Base-by-base conservation (phyloP, 163 green algal species). In the Chloromonas sp. region DNA sequence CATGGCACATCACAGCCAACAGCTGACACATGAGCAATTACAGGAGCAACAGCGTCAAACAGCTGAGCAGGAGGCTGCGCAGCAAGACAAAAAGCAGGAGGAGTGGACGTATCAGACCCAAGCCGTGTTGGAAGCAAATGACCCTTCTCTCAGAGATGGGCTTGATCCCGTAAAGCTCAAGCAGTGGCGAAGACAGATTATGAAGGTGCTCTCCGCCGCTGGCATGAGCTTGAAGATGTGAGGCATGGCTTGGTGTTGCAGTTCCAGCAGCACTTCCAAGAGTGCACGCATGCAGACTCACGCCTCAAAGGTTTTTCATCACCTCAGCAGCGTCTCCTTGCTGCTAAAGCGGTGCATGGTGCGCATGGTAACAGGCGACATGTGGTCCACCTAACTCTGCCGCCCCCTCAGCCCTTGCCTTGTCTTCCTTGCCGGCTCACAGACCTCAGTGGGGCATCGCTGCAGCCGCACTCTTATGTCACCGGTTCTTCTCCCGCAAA, bases 401-500 rank as follows among this genome's bases (percentile, higher is more conserved):
- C 5, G 5, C 66, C 66, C 66, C 71, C 5, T 14, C 13, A 79
- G 13, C 71, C 71, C 11, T 36, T 36, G 58, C 13, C 14, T 14
- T 59, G 58, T 36, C 13, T 36, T 79, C 13, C 71, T 2, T 79
- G 71, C 71, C 5, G 36, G 71, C 78, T 0, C 82, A 81, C 92
- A 95, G 92, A 66, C 92, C 90, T 8, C 92, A 96, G 85, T 90
- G 88, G 85, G 92, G 85, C 3, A 94, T 95, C 66, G 91, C 91
- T 0, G 90, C 89, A 13, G 93, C 89, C 60, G 88, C 91, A 8
- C 85, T 92, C 14, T 87, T 96, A 60, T 94, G 88, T 85, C 93
- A 96, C 84, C 92, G 91, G 15, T 96, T 95, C 92, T 96, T 93
- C 81, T 81, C 89, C 0, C 85, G 90, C 71, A 92, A 93, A 81